These are phyloP conservation scores for Chlamydomonas sp. DNA, from an alignment of 139 green algal genomes.

Conservation along the genomic window DNA sequence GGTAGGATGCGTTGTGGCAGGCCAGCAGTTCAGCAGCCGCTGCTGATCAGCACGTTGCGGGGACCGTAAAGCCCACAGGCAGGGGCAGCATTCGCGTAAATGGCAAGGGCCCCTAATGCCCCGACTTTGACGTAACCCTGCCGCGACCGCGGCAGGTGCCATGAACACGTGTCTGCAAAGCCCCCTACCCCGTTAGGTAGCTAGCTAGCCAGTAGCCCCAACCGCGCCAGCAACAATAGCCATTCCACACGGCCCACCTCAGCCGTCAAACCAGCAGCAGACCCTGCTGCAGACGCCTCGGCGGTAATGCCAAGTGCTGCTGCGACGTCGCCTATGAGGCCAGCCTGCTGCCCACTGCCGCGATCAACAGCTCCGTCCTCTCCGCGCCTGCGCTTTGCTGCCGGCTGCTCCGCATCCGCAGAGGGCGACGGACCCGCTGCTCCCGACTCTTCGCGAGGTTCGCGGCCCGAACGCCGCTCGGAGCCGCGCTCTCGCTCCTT, in stretches of 20 bases:
- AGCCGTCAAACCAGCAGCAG: slow-evolving; percentile 1
- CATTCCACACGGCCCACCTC: not conserved
- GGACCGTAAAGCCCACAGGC: no score
- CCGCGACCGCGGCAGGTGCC: no score
- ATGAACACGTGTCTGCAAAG: no score
- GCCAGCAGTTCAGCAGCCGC: no score
- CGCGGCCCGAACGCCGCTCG: not conserved
- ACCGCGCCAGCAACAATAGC: no score
- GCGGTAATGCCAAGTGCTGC: slow-evolving; percentile 4
- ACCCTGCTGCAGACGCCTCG: not conserved
- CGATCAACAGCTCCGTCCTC: not conserved
- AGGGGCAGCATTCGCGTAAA: no score
- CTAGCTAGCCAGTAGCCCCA: no score
- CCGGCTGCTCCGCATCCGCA: not conserved
- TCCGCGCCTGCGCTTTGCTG: not conserved
- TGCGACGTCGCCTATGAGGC: slow-evolving; percentile 3
- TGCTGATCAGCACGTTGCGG: no score
- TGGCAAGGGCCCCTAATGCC: no score
- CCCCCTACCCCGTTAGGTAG: no score
- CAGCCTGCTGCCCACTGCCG: not conserved
- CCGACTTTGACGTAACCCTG: no score
- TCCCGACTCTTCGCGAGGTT: not conserved
- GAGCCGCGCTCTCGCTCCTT: not conserved
- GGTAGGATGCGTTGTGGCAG: no score
- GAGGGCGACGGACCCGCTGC: not conserved